phyloP scores from a whole-genome alignment of 345 rosid species.

The Reutealis trisperma region DNA sequence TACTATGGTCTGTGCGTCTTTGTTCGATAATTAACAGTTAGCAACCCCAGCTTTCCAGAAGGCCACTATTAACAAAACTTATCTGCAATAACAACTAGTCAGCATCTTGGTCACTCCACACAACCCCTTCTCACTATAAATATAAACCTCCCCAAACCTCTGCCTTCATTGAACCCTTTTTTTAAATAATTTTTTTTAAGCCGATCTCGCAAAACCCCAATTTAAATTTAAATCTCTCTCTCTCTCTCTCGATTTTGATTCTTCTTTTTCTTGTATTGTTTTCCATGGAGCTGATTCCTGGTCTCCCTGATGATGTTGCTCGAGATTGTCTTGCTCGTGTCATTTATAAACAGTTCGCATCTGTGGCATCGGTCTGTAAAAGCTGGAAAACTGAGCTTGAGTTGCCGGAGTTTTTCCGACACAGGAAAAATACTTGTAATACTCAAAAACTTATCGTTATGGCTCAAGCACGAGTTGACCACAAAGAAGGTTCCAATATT shows the following conservation, averaged over 20 bases:
- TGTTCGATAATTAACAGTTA: not conserved
- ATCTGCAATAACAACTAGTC: not conserved
- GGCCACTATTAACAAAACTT: not conserved
- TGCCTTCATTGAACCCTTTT: not conserved
- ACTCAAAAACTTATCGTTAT: constrained; percentile 55
- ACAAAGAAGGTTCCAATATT: constrained; percentile 13
- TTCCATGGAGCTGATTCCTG: constrained; percentile 59
- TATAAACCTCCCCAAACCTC: not conserved
- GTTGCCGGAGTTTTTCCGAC: constrained; percentile 42
- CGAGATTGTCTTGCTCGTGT: constrained; percentile 62
- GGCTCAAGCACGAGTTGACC: constrained; percentile 55
- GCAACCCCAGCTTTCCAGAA: constrained; percentile 5
- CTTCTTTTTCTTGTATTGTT: not conserved
- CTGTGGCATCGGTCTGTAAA: constrained; percentile 51
- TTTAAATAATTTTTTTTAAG: not conserved
- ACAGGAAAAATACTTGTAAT: constrained; percentile 31
- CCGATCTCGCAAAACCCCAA: not conserved
- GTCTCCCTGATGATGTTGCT: constrained; percentile 62
- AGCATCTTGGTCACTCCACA: no score
- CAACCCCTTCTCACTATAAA: not conserved
- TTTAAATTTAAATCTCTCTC: not conserved
- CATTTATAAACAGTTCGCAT: constrained; percentile 40
- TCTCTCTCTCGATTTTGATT: not conserved
- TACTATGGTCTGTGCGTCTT: not conserved
- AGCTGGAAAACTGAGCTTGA: constrained; percentile 59